Evolutionary conservation across 768 basidiomycete genomes (phyloP).

Genomic region (Trametes coccinea): DNA sequence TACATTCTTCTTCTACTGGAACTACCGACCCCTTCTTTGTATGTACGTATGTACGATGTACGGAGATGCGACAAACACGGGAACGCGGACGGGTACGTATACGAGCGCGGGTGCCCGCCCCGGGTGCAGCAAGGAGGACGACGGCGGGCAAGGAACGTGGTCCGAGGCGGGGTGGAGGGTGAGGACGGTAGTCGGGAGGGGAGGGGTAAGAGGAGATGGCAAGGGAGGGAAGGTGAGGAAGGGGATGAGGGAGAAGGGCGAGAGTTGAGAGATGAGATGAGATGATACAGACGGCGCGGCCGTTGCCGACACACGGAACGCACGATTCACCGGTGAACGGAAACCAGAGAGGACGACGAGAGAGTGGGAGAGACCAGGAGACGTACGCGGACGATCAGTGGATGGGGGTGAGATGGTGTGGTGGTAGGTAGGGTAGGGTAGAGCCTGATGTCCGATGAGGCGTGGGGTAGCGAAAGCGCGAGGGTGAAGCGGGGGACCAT

Average conservation of each 20-base stretch:
- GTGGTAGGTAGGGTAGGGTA: constrained; percentile 1
- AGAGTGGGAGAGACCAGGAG: constrained; percentile 1
- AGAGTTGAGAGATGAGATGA: not conserved
- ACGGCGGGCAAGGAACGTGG: not conserved
- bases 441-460: constrained; percentile 12
- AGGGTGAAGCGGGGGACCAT: not conserved
- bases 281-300: constrained; percentile 18
- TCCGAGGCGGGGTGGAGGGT: too few species aligned
- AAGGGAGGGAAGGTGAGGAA: not conserved
- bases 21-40: constrained; percentile 18
- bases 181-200: not conserved
- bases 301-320: constrained; percentile 2
- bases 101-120: constrained; percentile 5
- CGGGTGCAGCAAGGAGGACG: not conserved
- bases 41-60: constrained; percentile 15
- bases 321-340: constrained; percentile 8
- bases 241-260: not conserved
- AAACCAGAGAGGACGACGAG: constrained; percentile 6
- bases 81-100: constrained; percentile 1
- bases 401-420: not conserved
- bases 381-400: constrained; percentile 1
- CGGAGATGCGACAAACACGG: constrained; percentile 12
- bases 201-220: not conserved
- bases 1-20: constrained; percentile 25
- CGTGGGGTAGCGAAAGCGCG: not conserved